A percentile compares a stretch with the other conserved stretches of the same genome.
These are phyloP conservation scores for Nepenthes mirabilis DNA, from an alignment of 148 eudicot genomes.

Conservation along the genomic window DNA sequence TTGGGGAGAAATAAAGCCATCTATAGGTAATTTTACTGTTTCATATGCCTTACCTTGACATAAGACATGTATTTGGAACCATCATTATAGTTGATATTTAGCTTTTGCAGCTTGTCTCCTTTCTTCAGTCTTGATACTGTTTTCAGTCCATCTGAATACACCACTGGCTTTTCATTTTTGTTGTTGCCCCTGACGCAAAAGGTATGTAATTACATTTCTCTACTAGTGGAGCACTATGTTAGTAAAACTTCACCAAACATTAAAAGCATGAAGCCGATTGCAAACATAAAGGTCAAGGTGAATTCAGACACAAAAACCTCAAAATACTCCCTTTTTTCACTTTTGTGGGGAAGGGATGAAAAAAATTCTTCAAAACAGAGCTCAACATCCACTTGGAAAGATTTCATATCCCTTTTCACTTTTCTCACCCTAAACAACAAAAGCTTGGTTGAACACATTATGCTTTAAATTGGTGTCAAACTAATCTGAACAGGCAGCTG, in stretches of 20 bases:
- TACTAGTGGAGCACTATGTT: background rate
- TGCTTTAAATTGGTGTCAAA: too few relatives aligned
- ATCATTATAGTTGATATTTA: slow-evolving; percentile 41
- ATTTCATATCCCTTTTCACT: too few relatives aligned
- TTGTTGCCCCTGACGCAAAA: slow-evolving; percentile 21
- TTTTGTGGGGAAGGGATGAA: too few relatives aligned
- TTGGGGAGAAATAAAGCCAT: too few relatives aligned
- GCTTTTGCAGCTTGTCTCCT: slow-evolving; percentile 50
- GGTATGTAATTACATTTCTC: slow-evolving; percentile 3
- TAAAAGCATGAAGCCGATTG: background rate
- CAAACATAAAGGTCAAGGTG: background rate
- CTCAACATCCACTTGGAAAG: background rate
- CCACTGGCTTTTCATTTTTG: slow-evolving; percentile 19
- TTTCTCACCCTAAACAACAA: too few relatives aligned
- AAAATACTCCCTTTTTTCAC: background rate
- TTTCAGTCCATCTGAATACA: slow-evolving; percentile 36
- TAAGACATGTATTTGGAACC: slow-evolving; percentile 95
- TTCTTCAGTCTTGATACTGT: slow-evolving; percentile 26
- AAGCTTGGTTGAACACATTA: too few relatives aligned
- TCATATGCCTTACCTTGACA: slow-evolving; percentile 48
- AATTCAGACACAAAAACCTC: background rate
- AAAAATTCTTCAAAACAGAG: background rate
- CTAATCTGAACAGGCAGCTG: too few relatives aligned
- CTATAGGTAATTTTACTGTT: background rate
- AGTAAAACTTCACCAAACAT: background rate